Evolutionary conservation across 2,329 filamentous ascomycete species (phyloP).

Genomic region (Phialocephala subalpina): DNA sequence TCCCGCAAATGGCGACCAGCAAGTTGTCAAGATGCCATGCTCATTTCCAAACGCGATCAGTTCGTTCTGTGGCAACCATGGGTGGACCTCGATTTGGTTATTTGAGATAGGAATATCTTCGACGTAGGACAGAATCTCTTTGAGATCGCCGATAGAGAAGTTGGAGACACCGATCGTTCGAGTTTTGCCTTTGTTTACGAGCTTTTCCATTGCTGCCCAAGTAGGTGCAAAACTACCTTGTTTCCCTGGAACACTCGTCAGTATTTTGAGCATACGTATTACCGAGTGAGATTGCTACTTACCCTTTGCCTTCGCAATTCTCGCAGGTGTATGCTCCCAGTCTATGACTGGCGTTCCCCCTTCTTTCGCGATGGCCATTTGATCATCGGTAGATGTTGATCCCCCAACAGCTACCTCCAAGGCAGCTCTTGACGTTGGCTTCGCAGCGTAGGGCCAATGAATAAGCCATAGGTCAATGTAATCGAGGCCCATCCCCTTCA

Average conservation of each 20-base stretch:
- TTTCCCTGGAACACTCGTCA: constrained; percentile 57
- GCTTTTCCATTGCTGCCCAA: constrained; percentile 45
- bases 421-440: constrained; percentile 19
- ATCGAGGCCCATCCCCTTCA: constrained; percentile 75
- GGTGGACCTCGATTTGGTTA: constrained; percentile 45
- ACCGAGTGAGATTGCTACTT: background rate
- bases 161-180: constrained; percentile 42
- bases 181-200: constrained; percentile 39
- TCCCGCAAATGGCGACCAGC: constrained; percentile 70
- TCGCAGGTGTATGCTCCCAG: constrained; percentile 22
- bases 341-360: constrained; percentile 23
- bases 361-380: constrained; percentile 9
- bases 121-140: constrained; percentile 56
- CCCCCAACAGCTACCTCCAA: constrained; percentile 20
- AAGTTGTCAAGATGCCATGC: constrained; percentile 61
- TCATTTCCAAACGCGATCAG: constrained; percentile 37
- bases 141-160: constrained; percentile 52
- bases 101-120: constrained; percentile 53
- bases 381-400: background rate
- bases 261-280: constrained; percentile 15
- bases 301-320: constrained; percentile 23
- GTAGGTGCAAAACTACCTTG: constrained; percentile 60
- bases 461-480: constrained; percentile 80
- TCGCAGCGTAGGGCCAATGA: constrained; percentile 53
- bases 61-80: constrained; percentile 37